These are phyloP conservation scores for Acorus gramineus DNA, from an alignment of 106 monocot genomes.

Conservation along the genomic window DNA sequence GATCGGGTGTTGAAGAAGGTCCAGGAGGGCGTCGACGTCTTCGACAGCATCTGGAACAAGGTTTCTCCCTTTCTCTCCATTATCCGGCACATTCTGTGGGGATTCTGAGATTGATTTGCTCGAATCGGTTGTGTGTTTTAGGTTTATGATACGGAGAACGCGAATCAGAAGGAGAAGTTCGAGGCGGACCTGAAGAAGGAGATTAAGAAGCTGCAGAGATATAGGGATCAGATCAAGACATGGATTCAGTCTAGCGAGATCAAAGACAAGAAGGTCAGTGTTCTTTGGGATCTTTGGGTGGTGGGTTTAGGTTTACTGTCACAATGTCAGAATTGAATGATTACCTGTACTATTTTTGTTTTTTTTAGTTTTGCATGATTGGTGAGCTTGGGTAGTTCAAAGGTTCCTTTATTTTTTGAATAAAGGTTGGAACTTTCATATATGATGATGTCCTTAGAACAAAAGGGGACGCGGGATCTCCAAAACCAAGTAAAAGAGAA, in stretches of 20 bases:
- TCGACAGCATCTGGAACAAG: constrained; percentile 99
- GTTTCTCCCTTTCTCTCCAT: constrained; percentile 11
- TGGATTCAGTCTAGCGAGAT: constrained; percentile 99
- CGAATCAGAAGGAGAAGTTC: constrained; percentile 97
- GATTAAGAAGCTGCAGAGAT: constrained; percentile 98
- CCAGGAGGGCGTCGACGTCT: constrained; percentile 88
- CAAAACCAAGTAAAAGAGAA: too few relatives aligned
- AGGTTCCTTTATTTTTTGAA: too few relatives aligned
- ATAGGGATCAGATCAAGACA: constrained; percentile 95
- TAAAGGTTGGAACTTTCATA: too few relatives aligned
- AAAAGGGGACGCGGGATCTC: too few relatives aligned
- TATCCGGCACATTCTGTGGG: not conserved
- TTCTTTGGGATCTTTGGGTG: too few relatives aligned
- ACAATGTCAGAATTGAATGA: too few relatives aligned
- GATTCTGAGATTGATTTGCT: not conserved
- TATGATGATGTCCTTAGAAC: too few relatives aligned
- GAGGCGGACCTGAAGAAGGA: constrained; percentile 97
- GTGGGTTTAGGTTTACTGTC: too few relatives aligned
- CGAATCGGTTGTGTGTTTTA: constrained; percentile 7
- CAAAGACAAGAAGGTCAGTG: constrained; percentile 89
- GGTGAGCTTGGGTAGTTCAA: too few relatives aligned
- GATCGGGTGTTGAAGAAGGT: constrained; percentile 93
- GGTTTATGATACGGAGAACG: constrained; percentile 97
- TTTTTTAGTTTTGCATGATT: too few relatives aligned
- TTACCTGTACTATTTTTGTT: too few relatives aligned